These are phyloP conservation scores for Sugiyamaella americana DNA, from an alignment of 805 yeast genomes.

Conservation along the genomic window DNA sequence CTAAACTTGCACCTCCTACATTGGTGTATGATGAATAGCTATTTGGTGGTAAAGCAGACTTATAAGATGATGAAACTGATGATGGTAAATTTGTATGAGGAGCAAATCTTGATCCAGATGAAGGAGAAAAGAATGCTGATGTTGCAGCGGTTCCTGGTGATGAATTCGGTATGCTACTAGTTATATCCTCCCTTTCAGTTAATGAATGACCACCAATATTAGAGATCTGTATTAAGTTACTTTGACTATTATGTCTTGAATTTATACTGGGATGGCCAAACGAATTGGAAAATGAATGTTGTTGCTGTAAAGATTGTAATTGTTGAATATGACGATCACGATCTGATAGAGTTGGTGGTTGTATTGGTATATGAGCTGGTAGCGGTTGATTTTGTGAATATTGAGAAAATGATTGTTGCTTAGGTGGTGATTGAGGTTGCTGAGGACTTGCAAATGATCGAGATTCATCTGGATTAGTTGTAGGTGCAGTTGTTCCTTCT, in stretches of 20 bases:
- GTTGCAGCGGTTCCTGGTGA: constrained; percentile 17
- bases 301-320: constrained; percentile 1
- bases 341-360: too few relatives aligned
- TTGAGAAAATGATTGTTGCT: too few relatives aligned
- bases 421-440: too few relatives aligned
- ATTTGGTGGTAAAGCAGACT: constrained; percentile 20
- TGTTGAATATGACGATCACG: constrained; percentile 1
- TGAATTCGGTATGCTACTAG: too few relatives aligned
- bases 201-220: too few relatives aligned
- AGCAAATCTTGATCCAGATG: constrained; percentile 24
- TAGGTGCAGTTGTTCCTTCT: too few relatives aligned
- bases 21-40: constrained; percentile 10
- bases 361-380: too few relatives aligned
- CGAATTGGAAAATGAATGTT: neutral
- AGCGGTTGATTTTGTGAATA: too few relatives aligned
- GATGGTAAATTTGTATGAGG: constrained; percentile 28
- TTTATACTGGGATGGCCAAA: constrained; percentile 1
- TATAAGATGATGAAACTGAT: constrained; percentile 25
- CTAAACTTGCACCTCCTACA: constrained; percentile 1
- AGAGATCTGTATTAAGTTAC: neutral
- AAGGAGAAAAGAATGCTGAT: constrained; percentile 25
- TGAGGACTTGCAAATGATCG: too few relatives aligned
- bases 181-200: too few relatives aligned
- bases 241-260: neutral
- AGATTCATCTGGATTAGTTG: too few relatives aligned